These are phyloP conservation scores for Trichoderma citrinoviride DNA, from an alignment of 2,329 filamentous ascomycete species.

Conservation along the genomic window DNA sequence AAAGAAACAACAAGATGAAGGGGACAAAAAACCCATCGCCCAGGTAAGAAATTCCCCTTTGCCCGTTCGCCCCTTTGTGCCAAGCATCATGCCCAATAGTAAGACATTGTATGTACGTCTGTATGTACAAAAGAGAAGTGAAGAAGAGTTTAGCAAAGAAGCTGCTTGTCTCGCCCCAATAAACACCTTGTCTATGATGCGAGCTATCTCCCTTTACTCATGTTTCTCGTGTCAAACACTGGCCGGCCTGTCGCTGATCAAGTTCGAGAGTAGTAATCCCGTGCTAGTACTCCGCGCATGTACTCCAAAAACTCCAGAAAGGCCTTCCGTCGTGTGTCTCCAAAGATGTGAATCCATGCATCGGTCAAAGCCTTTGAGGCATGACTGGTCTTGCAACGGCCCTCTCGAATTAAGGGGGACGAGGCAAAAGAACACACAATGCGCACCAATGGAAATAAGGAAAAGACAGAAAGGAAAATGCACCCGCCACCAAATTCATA, in stretches of 20 bases:
- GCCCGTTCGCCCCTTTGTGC: neutral
- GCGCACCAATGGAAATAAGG: neutral
- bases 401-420: neutral
- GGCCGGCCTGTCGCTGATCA: conserved; percentile 12
- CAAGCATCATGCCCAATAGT: conserved; percentile 1
- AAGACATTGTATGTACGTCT: conserved; percentile 5
- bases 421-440: neutral
- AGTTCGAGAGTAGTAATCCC: neutral
- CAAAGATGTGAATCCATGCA: neutral
- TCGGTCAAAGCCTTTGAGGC: neutral
- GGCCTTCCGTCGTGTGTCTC: neutral
- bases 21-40: neutral
- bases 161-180: neutral
- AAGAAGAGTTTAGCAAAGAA: neutral
- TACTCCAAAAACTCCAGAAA: conserved; percentile 14
- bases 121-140: conserved; percentile 13
- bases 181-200: conserved; percentile 15
- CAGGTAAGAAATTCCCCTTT: conserved; percentile 9
- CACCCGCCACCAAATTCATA: neutral
- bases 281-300: neutral
- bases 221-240: conserved; percentile 12
- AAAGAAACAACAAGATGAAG: neutral
- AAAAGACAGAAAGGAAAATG: neutral
- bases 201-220: conserved; percentile 9
- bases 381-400: neutral